A percentile compares a stretch with the other conserved stretches of the same genome.
Evolutionary conservation across 495 filamentous ascomycete species (phyloP).

Genomic region (Xylaria bambusicola): DNA sequence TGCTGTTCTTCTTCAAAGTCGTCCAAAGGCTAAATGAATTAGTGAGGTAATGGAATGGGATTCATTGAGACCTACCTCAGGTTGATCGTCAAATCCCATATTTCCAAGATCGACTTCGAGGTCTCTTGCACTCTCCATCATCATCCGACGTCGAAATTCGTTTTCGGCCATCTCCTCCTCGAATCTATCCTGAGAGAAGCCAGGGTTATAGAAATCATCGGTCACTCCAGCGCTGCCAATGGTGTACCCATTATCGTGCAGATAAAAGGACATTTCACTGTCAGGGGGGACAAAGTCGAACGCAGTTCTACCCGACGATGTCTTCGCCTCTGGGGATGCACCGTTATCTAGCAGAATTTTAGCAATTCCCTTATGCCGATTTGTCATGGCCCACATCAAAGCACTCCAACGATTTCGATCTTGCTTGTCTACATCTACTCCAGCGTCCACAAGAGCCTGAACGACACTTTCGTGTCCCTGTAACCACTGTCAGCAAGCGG

Average conservation of each 20-base stretch:
- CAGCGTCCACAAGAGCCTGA: slow-evolving; percentile 75
- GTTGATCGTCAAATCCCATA: slow-evolving; percentile 92
- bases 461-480: slow-evolving; percentile 93
- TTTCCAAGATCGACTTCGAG: slow-evolving; percentile 96
- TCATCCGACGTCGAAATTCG: slow-evolving; percentile 94
- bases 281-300: slow-evolving; percentile 94
- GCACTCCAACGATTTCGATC: slow-evolving; percentile 97
- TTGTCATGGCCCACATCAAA: slow-evolving; percentile 99
- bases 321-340: slow-evolving; percentile 93
- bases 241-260: slow-evolving; percentile 89
- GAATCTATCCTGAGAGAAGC: slow-evolving; percentile 89
- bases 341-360: slow-evolving; percentile 90
- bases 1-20: slow-evolving; percentile 87
- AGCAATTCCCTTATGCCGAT: slow-evolving; percentile 91
- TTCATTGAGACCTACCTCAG: slow-evolving; percentile 64
- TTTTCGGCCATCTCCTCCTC: slow-evolving; percentile 98
- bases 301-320: slow-evolving; percentile 89
- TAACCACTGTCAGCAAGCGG: slow-evolving; percentile 12
- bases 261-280: slow-evolving; percentile 92
- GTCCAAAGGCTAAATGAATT: slow-evolving; percentile 62
- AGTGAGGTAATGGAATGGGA: slow-evolving; percentile 9
- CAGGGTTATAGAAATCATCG: slow-evolving; percentile 93
- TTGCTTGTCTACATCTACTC: slow-evolving; percentile 90
- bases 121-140: slow-evolving; percentile 99
- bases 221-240: slow-evolving; percentile 84